phyloP scores from a whole-genome alignment of 2,329 filamentous ascomycete species.

The Emericellopsis cladophorae region DNA sequence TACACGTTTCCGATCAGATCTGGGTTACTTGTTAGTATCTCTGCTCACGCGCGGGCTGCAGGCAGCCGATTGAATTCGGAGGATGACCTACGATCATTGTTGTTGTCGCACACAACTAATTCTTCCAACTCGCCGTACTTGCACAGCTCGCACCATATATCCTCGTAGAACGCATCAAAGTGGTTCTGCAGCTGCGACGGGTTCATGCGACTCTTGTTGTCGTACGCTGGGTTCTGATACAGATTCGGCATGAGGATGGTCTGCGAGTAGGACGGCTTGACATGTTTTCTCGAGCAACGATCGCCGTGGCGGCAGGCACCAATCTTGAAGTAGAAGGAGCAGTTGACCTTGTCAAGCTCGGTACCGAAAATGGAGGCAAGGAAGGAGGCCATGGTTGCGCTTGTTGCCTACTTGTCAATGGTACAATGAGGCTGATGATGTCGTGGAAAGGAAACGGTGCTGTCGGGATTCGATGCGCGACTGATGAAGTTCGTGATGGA shows the following conservation, averaged over 20 bases:
- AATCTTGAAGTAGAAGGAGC: conserved; percentile 97
- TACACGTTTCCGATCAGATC: conserved; percentile 98
- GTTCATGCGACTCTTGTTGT: conserved; percentile 95
- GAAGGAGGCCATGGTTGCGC: conserved; percentile 73
- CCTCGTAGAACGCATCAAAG: conserved; percentile 99
- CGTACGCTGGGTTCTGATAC: conserved; percentile 97
- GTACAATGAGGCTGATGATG: not conserved
- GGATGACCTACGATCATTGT: conserved; percentile 71
- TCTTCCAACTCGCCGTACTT: conserved; percentile 97
- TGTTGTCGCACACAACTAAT: conserved; percentile 97
- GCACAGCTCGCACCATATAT: conserved; percentile 99
- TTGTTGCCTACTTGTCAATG: too few species aligned
- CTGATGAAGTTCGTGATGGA: too few species aligned
- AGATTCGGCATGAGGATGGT: conserved; percentile 97
- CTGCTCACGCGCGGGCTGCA: conserved; percentile 5
- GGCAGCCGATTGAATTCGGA: not conserved
- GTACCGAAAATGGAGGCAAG: conserved; percentile 99
- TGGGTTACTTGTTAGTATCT: conserved; percentile 18
- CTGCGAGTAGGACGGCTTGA: conserved; percentile 96
- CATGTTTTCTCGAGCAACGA: conserved; percentile 94
- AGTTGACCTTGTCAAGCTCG: conserved; percentile 99
- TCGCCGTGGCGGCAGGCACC: conserved; percentile 97
- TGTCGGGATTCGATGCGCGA: not conserved
- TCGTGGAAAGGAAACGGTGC: not conserved
- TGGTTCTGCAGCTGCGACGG: conserved; percentile 93